These are phyloP conservation scores for Apiotrichum brassicae DNA, from an alignment of 1,284 basidiomycete species.

Conservation along the genomic window DNA sequence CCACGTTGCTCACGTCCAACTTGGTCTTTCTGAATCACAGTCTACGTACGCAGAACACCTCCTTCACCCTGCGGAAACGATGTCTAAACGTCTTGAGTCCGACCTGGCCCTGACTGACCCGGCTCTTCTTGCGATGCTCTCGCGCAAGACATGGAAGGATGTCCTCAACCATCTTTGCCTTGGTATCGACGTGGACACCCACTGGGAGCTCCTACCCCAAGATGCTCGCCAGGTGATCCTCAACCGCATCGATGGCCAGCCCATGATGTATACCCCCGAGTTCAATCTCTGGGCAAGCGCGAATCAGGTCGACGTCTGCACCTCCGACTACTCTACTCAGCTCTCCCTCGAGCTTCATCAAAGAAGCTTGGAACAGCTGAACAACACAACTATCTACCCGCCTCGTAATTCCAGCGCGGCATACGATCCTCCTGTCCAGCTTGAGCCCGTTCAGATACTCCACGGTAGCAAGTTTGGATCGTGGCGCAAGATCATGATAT, in stretches of 20 bases:
- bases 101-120: slow-evolving; percentile 2
- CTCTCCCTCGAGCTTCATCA: slow-evolving; percentile 3
- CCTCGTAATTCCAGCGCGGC: neutral
- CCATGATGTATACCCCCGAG: neutral
- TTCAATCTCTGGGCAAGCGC: slow-evolving; percentile 1
- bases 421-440: neutral
- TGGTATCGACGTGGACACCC: slow-evolving; percentile 5
- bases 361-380: neutral
- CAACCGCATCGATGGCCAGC: slow-evolving; percentile 1
- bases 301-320: neutral
- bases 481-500: neutral
- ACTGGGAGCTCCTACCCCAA: slow-evolving; percentile 6
- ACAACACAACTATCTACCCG: neutral
- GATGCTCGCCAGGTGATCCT: slow-evolving; percentile 5
- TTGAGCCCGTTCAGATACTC: neutral
- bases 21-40: slow-evolving; percentile 8
- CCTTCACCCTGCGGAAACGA: neutral
- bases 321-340: slow-evolving; percentile 1
- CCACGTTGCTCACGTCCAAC: slow-evolving; percentile 8
- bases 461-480: neutral
- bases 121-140: neutral
- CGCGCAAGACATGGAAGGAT: slow-evolving; percentile 2
- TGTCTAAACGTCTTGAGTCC: slow-evolving; percentile 1
- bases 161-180: slow-evolving; percentile 6
- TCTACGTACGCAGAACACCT: slow-evolving; percentile 2